Percentiles rank a stretch among this genome's conserved stretches.
Conservation (phyloP, 2,329 filamentous ascomycete genomes). For the Penicillium sp. region DNA sequence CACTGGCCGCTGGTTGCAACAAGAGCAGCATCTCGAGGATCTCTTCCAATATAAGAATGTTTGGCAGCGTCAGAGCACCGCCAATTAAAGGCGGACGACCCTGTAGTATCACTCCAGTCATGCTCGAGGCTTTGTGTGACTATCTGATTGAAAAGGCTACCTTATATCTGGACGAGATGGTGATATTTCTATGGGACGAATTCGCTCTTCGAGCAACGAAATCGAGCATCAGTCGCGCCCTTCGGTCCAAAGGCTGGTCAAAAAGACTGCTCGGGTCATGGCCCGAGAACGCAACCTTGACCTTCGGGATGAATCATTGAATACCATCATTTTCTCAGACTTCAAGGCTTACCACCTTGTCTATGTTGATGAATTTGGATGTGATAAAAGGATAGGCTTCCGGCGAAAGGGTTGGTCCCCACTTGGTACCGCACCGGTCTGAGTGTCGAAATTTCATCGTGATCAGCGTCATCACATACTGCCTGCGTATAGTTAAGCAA, state of each 20-base stretch:
- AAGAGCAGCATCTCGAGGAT: constrained; percentile 1
- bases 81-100: not conserved
- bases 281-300: constrained; percentile 1
- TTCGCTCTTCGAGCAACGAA: constrained; percentile 4
- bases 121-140: constrained; percentile 13
- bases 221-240: constrained; percentile 6
- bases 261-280: constrained; percentile 1
- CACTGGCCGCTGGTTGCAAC: constrained; percentile 5
- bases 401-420: constrained; percentile 1
- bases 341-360: constrained; percentile 1
- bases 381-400: not conserved
- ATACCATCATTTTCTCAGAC: not conserved
- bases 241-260: constrained; percentile 2
- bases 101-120: constrained; percentile 1
- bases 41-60: constrained; percentile 5
- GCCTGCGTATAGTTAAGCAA: not conserved
- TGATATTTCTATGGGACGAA: constrained; percentile 6
- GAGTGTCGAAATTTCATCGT: constrained; percentile 1
- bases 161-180: constrained; percentile 13
- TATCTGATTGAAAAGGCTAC: constrained; percentile 6
- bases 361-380: not conserved
- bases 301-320: not conserved
- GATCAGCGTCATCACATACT: not conserved
- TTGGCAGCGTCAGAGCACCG: constrained; percentile 4
- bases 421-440: not conserved